phyloP scores from a whole-genome alignment of 2,329 filamentous ascomycete genomes.

The Atkinsonella hypoxylon region DNA sequence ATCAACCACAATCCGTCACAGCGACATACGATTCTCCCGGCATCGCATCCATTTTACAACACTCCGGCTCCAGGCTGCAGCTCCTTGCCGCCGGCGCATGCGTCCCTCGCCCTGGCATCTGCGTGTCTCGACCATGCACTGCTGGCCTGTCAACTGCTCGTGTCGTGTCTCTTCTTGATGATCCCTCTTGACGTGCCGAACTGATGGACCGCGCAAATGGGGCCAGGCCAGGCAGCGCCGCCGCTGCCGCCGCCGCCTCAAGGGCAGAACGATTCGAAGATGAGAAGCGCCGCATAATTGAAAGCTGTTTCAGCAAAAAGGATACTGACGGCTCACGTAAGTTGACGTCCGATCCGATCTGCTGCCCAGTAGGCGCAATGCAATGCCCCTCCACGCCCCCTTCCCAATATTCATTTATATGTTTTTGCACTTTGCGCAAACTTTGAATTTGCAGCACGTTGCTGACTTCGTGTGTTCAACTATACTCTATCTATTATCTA shows the following conservation, averaged over 20 bases:
- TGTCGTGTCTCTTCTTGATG: slow-evolving; percentile 10
- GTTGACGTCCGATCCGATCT: slow-evolving; percentile 21
- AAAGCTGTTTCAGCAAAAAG: slow-evolving; percentile 86
- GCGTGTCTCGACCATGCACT: slow-evolving; percentile 7
- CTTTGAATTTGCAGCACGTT: neutral
- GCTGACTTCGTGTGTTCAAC: slow-evolving; percentile 7
- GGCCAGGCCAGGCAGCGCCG: slow-evolving; percentile 22
- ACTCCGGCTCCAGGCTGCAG: slow-evolving; percentile 14
- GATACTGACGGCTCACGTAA: slow-evolving; percentile 77
- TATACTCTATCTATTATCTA: slow-evolving; percentile 9
- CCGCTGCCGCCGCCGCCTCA: slow-evolving; percentile 22
- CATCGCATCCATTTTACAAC: slow-evolving; percentile 19
- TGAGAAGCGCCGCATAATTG: slow-evolving; percentile 87
- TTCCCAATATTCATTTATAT: neutral
- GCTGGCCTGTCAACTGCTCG: slow-evolving; percentile 1
- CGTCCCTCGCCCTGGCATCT: neutral
- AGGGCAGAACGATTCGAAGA: slow-evolving; percentile 85
- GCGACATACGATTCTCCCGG: too few relatives aligned
- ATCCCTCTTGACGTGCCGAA: slow-evolving; percentile 7
- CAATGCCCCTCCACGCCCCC: too few relatives aligned
- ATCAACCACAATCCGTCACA: neutral
- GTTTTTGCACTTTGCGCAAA: neutral
- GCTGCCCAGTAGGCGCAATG: neutral
- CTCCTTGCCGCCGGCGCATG: slow-evolving; percentile 3
- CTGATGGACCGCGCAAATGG: slow-evolving; percentile 29